phyloP scores from a whole-genome alignment of 179 eudicot species.

The Carnegiea gigantea region DNA sequence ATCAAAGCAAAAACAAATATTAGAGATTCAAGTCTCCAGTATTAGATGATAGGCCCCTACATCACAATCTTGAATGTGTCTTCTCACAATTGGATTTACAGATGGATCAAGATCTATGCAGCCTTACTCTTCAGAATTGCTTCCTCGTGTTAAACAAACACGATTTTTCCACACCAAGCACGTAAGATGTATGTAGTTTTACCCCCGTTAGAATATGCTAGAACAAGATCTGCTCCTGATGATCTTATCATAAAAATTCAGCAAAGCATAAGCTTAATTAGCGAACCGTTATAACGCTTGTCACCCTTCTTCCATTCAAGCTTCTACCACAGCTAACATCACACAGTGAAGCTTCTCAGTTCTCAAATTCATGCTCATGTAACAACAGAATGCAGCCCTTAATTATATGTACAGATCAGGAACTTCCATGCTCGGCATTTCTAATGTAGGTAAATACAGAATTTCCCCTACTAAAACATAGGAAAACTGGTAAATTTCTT shows the following conservation, averaged over 20 bases:
- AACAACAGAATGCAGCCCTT: not conserved
- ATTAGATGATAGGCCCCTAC: not conserved
- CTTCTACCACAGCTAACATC: not conserved
- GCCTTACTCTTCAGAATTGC: not conserved
- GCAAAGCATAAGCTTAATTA: not conserved
- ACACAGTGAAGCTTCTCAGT: not conserved
- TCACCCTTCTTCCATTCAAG: not conserved
- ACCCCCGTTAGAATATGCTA: not conserved
- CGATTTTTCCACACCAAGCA: not conserved
- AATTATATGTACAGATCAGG: not conserved
- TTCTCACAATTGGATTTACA: no score
- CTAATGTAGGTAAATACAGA: not conserved
- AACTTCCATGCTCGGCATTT: not conserved
- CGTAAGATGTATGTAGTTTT: not conserved
- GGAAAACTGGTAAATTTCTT: not conserved
- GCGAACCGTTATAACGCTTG: not conserved
- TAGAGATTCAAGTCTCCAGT: not conserved
- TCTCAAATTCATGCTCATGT: not conserved
- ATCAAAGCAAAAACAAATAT: not conserved
- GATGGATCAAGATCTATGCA: not conserved
- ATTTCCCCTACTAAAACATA: constrained; percentile 1
- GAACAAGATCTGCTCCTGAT: not conserved
- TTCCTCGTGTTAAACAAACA: not conserved
- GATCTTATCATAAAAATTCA: not conserved
- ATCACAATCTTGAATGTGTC: no score